Evolutionary conservation across 768 basidiomycete genomes (phyloP), one percentile per base, ranked within the genome.

Genomic region (Gymnopilus dilepis): DNA sequence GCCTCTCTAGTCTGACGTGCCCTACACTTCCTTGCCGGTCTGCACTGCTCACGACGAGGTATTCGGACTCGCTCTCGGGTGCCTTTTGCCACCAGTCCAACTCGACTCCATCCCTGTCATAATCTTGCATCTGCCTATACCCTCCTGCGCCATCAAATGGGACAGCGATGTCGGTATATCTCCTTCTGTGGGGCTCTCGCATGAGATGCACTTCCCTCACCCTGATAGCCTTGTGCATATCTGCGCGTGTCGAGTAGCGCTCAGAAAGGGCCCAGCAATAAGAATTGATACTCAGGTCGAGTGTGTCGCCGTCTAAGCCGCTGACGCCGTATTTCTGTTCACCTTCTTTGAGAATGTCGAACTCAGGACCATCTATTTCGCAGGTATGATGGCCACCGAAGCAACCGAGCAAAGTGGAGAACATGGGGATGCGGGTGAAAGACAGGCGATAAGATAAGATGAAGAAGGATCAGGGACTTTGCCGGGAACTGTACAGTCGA

Each of bases 401-500:
- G n/a, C 47, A 50, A 17, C 47, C 17, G 1, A 50, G 28, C 28
- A 50, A n/a, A 50, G 47, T 19, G 47, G 47, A 50, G 28, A 50
- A n/a, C 12, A 26, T 37, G 28, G 31, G 48, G 11, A 33, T 31
- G 24, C n/a, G 45, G 19, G 24, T 58, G 31, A 40, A 28, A 45
- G 19, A 9, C 2, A 4, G 9, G 42, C 28, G 37, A 34, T 40
- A 50, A 30, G 33, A 50, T 47, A 48, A 37, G 33, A 22, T 54
- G 22, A 37, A 19, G 11, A 8, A 15, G 15, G 52, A 37, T 37
- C 52, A 38, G 26, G 52, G 52, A 21, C 6, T 24, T 40, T 69
- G 58, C 66, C 55, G 51, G 61, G 65, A 82, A 81, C 86, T 89
- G 73, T 88, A 79, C 73, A 89, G 86, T 75, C 75, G 48, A 50